A percentile compares a stretch with the other conserved stretches of the same genome.
These are phyloP conservation scores for Paraphoma chrysanthemicola DNA, from an alignment of 2,329 filamentous ascomycete genomes.

Conservation along the genomic window DNA sequence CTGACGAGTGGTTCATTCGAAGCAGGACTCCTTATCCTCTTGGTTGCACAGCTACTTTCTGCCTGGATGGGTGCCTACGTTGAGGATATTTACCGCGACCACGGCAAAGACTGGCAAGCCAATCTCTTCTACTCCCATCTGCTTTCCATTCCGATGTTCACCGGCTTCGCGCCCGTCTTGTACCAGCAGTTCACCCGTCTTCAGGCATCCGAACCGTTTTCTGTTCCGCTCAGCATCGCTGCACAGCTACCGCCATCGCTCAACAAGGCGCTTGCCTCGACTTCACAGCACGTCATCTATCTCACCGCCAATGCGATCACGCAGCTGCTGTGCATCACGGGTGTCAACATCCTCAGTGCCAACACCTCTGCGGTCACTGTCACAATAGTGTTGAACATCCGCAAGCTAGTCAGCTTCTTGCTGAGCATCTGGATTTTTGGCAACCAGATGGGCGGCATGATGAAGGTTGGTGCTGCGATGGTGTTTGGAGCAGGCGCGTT, in stretches of 20 bases:
- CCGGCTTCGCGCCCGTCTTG: slow-evolving; percentile 73
- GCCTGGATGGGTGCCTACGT: slow-evolving; percentile 96
- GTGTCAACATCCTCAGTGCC: slow-evolving; percentile 91
- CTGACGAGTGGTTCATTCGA: slow-evolving; percentile 59
- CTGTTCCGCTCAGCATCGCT: slow-evolving; percentile 41
- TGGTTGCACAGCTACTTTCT: slow-evolving; percentile 86
- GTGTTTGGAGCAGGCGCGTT: slow-evolving; percentile 92
- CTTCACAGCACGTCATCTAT: slow-evolving; percentile 74
- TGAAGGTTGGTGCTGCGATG: slow-evolving; percentile 79
- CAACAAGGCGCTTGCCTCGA: slow-evolving; percentile 39
- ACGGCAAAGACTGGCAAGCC: slow-evolving; percentile 92
- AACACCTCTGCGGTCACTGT: slow-evolving; percentile 91
- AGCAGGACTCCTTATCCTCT: slow-evolving; percentile 80
- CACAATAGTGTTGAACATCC: slow-evolving; percentile 93
- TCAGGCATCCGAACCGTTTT: slow-evolving; percentile 67
- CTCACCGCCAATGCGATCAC: slow-evolving; percentile 81
- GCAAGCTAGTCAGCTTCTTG: slow-evolving; percentile 89
- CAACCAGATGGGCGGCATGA: slow-evolving; percentile 77
- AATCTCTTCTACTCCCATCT: slow-evolving; percentile 92
- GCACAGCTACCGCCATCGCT: slow-evolving; percentile 35
- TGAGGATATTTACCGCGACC: slow-evolving; percentile 83
- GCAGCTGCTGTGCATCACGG: slow-evolving; percentile 93
- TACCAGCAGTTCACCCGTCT: slow-evolving; percentile 69
- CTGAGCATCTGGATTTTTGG: slow-evolving; percentile 95
- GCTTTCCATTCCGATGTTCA: slow-evolving; percentile 77